Percentiles rank a stretch among this genome's conserved stretches.
Conservation (phyloP, 2,329 filamentous ascomycete species). For the Xylaria arbuscula region DNA sequence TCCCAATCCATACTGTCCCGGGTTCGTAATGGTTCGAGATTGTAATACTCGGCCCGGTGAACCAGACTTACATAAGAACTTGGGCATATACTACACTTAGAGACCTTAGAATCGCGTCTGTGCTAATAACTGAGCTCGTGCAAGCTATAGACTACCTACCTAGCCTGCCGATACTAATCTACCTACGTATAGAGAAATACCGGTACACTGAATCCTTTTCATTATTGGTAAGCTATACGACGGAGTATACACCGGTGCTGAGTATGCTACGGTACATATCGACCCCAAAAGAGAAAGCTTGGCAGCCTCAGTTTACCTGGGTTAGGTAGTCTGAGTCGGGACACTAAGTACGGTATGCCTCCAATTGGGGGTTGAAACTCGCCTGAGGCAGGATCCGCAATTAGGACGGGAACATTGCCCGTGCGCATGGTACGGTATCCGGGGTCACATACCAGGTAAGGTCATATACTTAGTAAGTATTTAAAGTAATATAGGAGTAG, state of each 20-base stretch:
- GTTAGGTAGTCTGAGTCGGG: conserved; percentile 9
- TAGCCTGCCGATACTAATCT: too few relatives aligned
- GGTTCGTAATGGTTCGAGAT: conserved; percentile 2
- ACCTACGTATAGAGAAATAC: too few relatives aligned
- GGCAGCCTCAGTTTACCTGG: conserved; percentile 17
- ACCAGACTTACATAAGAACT: not conserved
- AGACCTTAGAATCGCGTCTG: too few relatives aligned
- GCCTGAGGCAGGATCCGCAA: conserved; percentile 33
- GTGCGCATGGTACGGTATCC: conserved; percentile 5
- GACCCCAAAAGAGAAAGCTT: conserved; percentile 14
- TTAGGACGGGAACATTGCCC: conserved; percentile 15
- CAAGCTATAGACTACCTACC: too few relatives aligned
- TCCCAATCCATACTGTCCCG: not conserved
- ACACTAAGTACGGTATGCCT: conserved; percentile 14
- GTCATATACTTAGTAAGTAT: too few relatives aligned
- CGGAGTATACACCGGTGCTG: too few relatives aligned
- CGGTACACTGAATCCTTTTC: not conserved
- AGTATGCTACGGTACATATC: not conserved
- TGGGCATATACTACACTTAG: too few relatives aligned
- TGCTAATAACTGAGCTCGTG: too few relatives aligned
- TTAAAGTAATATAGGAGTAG: too few relatives aligned
- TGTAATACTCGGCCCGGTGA: conserved; percentile 2
- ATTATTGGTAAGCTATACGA: not conserved
- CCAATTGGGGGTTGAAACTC: conserved; percentile 32
- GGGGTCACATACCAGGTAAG: too few relatives aligned